Evolutionary conservation across 495 filamentous ascomycete genomes (phyloP).

Genomic region (Xylaria sp.): DNA sequence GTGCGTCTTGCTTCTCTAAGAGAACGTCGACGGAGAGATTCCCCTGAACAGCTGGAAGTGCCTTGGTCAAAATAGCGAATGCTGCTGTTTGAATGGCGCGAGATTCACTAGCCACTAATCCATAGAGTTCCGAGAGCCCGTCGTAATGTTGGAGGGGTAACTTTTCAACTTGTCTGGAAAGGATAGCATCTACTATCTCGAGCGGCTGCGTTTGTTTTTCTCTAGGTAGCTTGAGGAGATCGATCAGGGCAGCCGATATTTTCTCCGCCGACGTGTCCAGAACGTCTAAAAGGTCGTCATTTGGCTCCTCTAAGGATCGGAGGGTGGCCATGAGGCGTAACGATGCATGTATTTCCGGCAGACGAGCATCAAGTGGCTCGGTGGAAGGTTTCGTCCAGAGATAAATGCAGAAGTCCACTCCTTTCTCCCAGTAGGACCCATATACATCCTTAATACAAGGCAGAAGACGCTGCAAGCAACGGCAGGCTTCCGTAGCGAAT

Average conservation of each 20-base stretch:
- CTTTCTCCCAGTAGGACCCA: conserved; percentile 81
- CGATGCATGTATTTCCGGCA: conserved; percentile 71
- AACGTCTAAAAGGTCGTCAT: conserved; percentile 85
- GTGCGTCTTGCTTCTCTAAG: conserved; percentile 73
- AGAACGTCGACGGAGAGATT: conserved; percentile 83
- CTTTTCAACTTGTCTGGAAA: conserved; percentile 67
- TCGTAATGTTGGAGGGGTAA: conserved; percentile 62
- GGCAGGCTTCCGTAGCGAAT: conserved; percentile 67
- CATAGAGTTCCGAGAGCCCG: conserved; percentile 68
- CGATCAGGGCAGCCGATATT: conserved; percentile 64
- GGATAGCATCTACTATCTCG: conserved; percentile 69
- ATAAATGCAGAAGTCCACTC: conserved; percentile 62
- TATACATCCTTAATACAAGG: conserved; percentile 78
- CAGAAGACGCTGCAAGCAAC: conserved; percentile 68
- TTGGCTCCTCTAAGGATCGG: conserved; percentile 66
- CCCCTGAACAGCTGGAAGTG: conserved; percentile 78
- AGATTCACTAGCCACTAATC: conserved; percentile 77
- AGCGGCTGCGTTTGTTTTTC: conserved; percentile 44
- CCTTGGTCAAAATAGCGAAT: conserved; percentile 78
- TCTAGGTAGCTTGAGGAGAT: conserved; percentile 61
- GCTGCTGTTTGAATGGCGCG: conserved; percentile 77
- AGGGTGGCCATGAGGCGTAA: conserved; percentile 73
- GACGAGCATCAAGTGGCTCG: conserved; percentile 39
- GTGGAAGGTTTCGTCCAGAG: conserved; percentile 58
- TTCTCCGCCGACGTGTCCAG: conserved; percentile 60